Evolutionary conservation across 108 stramenopile genomes (phyloP), one percentile per base, ranked within the genome.

Genomic region (Pseudonitzschia multiseries): DNA sequence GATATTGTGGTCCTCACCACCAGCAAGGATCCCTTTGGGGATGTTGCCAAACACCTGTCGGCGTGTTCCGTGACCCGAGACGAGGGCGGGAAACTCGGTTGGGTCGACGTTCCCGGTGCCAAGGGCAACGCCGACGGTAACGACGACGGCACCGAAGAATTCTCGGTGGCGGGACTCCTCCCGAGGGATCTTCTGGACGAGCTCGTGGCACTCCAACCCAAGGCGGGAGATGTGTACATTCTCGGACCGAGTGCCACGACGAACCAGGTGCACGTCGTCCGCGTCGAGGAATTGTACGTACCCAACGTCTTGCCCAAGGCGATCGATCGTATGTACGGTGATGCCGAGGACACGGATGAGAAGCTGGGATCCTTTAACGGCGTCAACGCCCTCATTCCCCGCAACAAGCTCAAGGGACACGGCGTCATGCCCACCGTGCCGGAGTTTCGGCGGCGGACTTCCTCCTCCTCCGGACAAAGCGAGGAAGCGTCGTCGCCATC

Each of bases 11-110:
- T 69, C 10, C 65, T 76, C n/a, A 40, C 50, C 44, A 64, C 61
- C 44, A 50, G 32, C 63, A 48, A 12, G 32, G 89, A 89, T 80
- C 70, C 87, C 3, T 92, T 92, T 71, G 80, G 88, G 76, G 68
- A 75, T 13, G 77, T 93, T 36, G 89, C 90, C 6, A 27, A 42
- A 15, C 74, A 82, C 66, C 29, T 89, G 8, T 89, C 88, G 73
- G 81, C 87, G 22, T 93, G 92, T 72, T 26, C 69, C 14, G 44
- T 70, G 51, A 87, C 85, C 18, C 56, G 85, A 40, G 77, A 86
- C 13, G 79, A 93, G 22, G 85, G 80, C 15, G 92, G 89, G 0
- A 81, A 77, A 68, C 79, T 93, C 57, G 92, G 92, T 14, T 93
- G 92, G 92, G 72, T 92, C 15, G 87, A 86, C 59, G 79, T 85